Percentiles rank a stretch among this genome's conserved stretches.
phyloP scores from a whole-genome alignment of 1,139 yeast species.

The Hanseniaspora gamundiae region DNA sequence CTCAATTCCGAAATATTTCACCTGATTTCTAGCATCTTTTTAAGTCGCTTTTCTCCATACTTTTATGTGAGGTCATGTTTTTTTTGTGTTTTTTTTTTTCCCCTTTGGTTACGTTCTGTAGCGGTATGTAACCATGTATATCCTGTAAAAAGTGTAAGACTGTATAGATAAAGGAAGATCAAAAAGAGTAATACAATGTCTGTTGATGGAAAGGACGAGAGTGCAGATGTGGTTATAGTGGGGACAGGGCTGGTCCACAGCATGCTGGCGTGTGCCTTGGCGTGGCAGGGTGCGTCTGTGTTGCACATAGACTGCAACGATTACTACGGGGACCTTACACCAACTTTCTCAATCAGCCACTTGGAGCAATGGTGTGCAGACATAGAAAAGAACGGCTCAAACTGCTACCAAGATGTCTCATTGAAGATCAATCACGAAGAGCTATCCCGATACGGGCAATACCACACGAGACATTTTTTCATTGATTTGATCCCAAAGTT shows the following conservation, averaged over 20 bases:
- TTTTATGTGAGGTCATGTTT: no score
- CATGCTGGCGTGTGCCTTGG: slow-evolving; percentile 81
- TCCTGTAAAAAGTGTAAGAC: no score
- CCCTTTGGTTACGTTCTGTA: no score
- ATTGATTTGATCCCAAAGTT: slow-evolving; percentile 84
- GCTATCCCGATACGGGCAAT: slow-evolving; percentile 24
- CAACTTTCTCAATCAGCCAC: slow-evolving; percentile 80
- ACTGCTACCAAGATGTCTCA: slow-evolving; percentile 47
- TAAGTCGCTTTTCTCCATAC: no score
- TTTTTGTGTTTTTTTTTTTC: no score
- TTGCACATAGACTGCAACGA: slow-evolving; percentile 75
- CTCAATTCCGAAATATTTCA: background rate
- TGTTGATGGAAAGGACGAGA: slow-evolving; percentile 25
- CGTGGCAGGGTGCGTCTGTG: slow-evolving; percentile 93
- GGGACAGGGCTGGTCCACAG: slow-evolving; percentile 91
- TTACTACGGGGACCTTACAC: slow-evolving; percentile 79
- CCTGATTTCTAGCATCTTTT: background rate
- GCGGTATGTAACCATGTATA: no score
- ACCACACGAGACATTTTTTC: slow-evolving; percentile 57
- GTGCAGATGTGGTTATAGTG: slow-evolving; percentile 75
- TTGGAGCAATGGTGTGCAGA: slow-evolving; percentile 67
- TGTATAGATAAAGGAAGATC: no score
- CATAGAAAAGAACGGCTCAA: slow-evolving; percentile 34
- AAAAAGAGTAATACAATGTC: no score
- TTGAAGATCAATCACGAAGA: slow-evolving; percentile 55